phyloP scores from a whole-genome alignment of 129 eudicot genomes.

The Calendula officinalis region DNA sequence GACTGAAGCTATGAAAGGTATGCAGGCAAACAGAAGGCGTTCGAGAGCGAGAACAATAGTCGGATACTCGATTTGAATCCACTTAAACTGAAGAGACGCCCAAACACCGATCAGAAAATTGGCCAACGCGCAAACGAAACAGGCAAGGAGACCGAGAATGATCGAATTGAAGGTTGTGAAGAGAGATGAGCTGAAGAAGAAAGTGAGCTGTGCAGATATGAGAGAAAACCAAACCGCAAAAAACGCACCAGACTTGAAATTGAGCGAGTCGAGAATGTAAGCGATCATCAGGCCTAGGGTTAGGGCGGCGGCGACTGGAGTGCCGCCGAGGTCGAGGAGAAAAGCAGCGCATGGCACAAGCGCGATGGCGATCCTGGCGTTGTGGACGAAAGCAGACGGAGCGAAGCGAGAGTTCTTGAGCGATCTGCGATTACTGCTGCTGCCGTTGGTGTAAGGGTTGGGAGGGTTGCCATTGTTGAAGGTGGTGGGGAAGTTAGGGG shows the following conservation, averaged over 20 bases:
- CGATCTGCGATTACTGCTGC: constrained; percentile 33
- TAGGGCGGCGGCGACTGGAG: constrained; percentile 67
- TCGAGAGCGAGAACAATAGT: constrained; percentile 78
- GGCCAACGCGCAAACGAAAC: constrained; percentile 48
- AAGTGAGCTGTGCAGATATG: constrained; percentile 68
- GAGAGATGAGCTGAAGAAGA: constrained; percentile 66
- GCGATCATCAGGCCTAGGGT: constrained; percentile 75
- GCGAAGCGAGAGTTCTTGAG: constrained; percentile 55
- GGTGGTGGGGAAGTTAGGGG: constrained; percentile 59
- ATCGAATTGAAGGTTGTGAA: constrained; percentile 41
- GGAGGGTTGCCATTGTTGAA: constrained; percentile 40
- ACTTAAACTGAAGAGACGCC: constrained; percentile 90
- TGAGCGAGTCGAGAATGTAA: constrained; percentile 78
- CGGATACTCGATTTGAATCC: constrained; percentile 86
- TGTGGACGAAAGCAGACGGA: constrained; percentile 61
- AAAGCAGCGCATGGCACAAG: constrained; percentile 78
- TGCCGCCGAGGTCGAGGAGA: constrained; percentile 87
- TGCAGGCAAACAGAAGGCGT: constrained; percentile 75
- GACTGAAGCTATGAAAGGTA: constrained; percentile 56
- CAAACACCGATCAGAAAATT: constrained; percentile 80
- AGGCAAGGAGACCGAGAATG: constrained; percentile 50
- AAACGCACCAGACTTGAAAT: constrained; percentile 74
- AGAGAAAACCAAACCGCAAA: constrained; percentile 85
- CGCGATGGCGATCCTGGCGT: constrained; percentile 69
- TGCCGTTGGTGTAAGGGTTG: constrained; percentile 44